Conservation (phyloP, 208 protist species). For the Crithidia bombi region DNA sequence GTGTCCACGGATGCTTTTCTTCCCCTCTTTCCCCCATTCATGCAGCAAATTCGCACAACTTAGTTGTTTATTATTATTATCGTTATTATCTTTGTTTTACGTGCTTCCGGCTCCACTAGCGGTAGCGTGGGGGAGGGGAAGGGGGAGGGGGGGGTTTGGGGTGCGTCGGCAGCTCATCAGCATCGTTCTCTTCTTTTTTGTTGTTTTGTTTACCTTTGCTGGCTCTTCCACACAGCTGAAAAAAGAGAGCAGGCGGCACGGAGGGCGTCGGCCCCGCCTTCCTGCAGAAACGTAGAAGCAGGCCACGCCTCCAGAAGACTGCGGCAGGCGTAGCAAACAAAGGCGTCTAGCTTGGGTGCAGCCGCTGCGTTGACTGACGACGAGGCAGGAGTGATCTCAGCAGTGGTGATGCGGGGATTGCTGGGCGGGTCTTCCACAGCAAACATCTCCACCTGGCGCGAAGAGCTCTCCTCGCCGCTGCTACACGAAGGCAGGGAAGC, state of each 20-base stretch:
- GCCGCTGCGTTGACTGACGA: not conserved
- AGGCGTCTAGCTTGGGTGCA: not conserved
- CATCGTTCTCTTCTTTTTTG: too few species aligned
- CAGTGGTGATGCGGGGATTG: not conserved
- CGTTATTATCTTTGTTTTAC: too few species aligned
- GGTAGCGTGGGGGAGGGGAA: too few species aligned
- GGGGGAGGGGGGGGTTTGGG: too few species aligned
- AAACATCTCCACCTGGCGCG: not conserved
- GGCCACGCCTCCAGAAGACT: conserved; percentile 21
- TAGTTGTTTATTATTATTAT: too few species aligned
- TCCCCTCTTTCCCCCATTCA: too few species aligned
- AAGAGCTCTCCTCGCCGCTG: not conserved
- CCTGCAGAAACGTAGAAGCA: not conserved
- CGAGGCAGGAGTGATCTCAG: not conserved
- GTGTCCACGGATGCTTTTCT: too few species aligned
- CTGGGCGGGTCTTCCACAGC: not conserved
- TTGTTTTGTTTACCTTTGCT: not conserved
- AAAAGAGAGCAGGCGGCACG: conserved; percentile 5
- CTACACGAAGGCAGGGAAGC: not conserved
- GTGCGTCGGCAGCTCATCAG: too few species aligned
- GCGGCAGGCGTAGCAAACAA: conserved; percentile 35
- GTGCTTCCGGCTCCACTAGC: too few species aligned
- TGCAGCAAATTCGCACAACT: too few species aligned
- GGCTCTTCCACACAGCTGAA: not conserved
- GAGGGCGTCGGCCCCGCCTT: not conserved